Conservation (phyloP, 2,329 filamentous ascomycete genomes). For the Zasmidium cellare region DNA sequence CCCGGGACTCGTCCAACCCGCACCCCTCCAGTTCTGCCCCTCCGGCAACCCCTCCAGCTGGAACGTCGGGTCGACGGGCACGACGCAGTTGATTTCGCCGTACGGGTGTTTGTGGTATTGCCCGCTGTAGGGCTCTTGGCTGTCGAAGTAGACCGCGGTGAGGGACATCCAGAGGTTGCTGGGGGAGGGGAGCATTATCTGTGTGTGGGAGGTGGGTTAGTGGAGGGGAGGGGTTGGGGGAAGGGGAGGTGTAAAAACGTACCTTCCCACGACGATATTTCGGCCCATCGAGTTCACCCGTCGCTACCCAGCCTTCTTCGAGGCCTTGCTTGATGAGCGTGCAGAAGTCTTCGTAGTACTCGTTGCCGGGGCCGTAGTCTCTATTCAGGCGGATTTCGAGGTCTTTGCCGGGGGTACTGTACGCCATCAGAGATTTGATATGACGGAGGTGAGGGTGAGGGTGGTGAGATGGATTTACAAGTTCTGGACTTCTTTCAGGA, state of each 20-base stretch:
- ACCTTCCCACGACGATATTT: conserved; percentile 51
- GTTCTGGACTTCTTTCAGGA: conserved; percentile 27
- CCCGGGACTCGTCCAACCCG: conserved; percentile 57
- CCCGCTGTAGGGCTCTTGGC: conserved; percentile 49
- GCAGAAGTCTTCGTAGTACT: conserved; percentile 40
- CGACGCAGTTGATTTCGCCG: conserved; percentile 34
- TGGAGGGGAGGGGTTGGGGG: not conserved
- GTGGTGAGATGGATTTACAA: conserved; percentile 11
- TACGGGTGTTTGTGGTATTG: conserved; percentile 47
- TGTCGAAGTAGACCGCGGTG: conserved; percentile 60
- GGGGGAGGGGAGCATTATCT: conserved; percentile 48
- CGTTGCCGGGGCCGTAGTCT: conserved; percentile 38
- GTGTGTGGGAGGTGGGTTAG: not conserved
- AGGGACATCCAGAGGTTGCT: conserved; percentile 56
- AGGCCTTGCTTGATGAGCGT: conserved; percentile 35
- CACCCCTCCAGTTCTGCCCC: conserved; percentile 54
- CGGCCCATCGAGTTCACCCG: conserved; percentile 39
- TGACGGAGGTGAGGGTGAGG: not conserved
- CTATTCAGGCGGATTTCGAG: conserved; percentile 37
- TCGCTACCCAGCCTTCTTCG: conserved; percentile 40
- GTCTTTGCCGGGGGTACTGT: conserved; percentile 38
- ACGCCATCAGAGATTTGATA: not conserved
- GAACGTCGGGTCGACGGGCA: conserved; percentile 48
- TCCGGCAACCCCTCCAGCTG: conserved; percentile 55
- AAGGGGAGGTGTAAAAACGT: not conserved